Base-by-base conservation (phyloP, 1,284 basidiomycete species). In the Sutorius eximius region DNA sequence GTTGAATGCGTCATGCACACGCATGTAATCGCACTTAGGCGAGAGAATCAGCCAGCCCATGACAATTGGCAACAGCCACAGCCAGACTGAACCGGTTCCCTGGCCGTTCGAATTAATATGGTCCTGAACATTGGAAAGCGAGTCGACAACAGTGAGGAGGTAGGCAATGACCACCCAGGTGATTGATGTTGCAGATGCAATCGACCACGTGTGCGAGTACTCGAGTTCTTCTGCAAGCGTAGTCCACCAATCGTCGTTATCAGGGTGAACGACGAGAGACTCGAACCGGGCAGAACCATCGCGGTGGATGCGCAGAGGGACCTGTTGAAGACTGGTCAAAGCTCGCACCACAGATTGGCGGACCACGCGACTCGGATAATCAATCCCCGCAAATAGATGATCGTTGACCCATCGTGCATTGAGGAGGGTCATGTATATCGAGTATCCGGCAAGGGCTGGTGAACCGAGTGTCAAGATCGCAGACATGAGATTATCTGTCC, bases 11-110 rank as follows among this genome's bases (percentile, higher is more conserved):
- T 59, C 55, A 1, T 56, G 55, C 6, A 78, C 58, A 0, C 72
- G 70, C 1, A n/a, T 29, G 16, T 68, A 63, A 51, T 76, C 71
- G 42, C 74, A 78, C 56, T 76, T 75, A 0, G 76, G 76, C 0
- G 73, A 75, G 20, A 77, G 62, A 50, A 73, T 64, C 20, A 79
- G 58, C 74, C 77, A 77, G 12, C 69, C 67, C 2, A 74, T 57
- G 29, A 80, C 76, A 15, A 79, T 62, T 0, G 75, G 71, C 15
- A 79, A 49, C 9, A 78, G 57, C 75, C 76, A 78, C 11, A 79
- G 60, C 71, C 71, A 79, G 8, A 68, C 60, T 0, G 72, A 73
- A 1, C 71, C 74, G 6, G 75, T 71, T 8, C 66, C 71, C 41
- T 76, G 66, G 1, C 75, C 77, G 18, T 62, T 70, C 2, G 67